Percentiles rank a stretch among this genome's conserved stretches.
These are phyloP conservation scores for Rhipidocladum racemiflorum DNA, from an alignment of 176 grass and related monocot species.

Conservation along the genomic window DNA sequence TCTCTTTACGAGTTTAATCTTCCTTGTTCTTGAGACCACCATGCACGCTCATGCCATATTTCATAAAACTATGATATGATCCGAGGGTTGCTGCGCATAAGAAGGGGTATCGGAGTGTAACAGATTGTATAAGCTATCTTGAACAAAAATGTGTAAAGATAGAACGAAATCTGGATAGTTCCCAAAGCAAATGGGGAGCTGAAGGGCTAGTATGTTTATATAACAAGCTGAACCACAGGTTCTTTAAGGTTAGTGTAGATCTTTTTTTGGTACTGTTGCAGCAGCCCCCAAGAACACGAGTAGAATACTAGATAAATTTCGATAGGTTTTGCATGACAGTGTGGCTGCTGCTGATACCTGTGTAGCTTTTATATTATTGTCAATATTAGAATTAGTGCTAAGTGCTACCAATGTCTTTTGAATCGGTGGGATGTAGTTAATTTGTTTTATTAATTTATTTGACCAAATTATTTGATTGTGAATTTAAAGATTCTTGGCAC, in stretches of 20 bases:
- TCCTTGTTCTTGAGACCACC: no score
- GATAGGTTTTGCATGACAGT: neutral
- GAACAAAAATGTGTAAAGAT: neutral
- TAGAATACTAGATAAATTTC: neutral
- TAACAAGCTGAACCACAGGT: neutral
- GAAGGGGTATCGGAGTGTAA: no score
- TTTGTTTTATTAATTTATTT: neutral
- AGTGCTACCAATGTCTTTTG: neutral
- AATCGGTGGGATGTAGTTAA: neutral
- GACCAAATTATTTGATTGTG: neutral
- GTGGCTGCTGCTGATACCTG: neutral
- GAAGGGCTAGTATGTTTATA: neutral
- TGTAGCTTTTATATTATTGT: neutral
- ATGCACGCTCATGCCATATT: no score
- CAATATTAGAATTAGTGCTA: neutral
- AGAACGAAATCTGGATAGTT: neutral
- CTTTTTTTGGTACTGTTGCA: neutral
- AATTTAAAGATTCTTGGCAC: neutral
- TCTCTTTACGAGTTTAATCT: no score
- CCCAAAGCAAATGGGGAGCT: neutral
- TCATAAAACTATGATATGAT: no score
- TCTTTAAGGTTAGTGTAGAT: no score
- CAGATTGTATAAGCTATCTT: neutral
- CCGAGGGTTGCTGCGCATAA: no score
- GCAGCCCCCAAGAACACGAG: neutral